Conservation (phyloP, 306 rosid genomes). For the Casuarina cunninghamiana region DNA sequence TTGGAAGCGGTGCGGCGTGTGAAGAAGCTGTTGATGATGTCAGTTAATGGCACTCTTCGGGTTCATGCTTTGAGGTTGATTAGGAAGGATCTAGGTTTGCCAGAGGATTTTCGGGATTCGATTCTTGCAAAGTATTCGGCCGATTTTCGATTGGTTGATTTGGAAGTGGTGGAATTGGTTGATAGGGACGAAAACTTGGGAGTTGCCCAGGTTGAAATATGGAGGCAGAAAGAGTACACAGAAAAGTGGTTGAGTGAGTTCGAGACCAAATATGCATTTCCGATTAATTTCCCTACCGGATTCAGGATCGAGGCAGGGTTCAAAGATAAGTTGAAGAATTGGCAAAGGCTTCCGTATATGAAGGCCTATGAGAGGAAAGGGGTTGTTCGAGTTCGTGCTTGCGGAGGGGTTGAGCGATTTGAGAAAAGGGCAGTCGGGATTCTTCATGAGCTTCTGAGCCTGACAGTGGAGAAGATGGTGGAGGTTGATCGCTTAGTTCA, state of each 20-base stretch:
- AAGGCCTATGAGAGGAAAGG: conserved; percentile 71
- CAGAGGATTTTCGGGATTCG: conserved; percentile 69
- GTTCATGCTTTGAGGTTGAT: conserved; percentile 71
- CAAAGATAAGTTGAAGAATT: conserved; percentile 65
- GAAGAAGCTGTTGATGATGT: conserved; percentile 67
- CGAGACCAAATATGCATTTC: conserved; percentile 70
- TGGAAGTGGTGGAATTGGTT: conserved; percentile 65
- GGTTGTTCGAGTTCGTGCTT: conserved; percentile 31
- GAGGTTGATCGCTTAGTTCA: conserved; percentile 70
- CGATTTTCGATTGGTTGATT: conserved; percentile 52
- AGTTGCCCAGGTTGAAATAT: conserved; percentile 50
- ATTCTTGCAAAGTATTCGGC: conserved; percentile 46
- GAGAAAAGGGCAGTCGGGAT: conserved; percentile 78
- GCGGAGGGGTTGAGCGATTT: conserved; percentile 58
- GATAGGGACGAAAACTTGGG: conserved; percentile 40
- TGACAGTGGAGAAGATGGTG: conserved; percentile 86
- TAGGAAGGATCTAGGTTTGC: conserved; percentile 71
- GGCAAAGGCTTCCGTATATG: conserved; percentile 79
- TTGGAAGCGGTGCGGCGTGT: conserved; percentile 52
- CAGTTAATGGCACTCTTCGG: conserved; percentile 48
- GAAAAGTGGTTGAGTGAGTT: conserved; percentile 89
- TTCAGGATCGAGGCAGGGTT: conserved; percentile 55
- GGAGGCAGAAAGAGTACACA: conserved; percentile 70
- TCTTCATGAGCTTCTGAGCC: conserved; percentile 78
- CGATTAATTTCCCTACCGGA: conserved; percentile 66